Percentiles rank a stretch among this genome's conserved stretches.
Evolutionary conservation across 495 filamentous ascomycete genomes (phyloP).

Genomic region (Neurospora hispaniola): DNA sequence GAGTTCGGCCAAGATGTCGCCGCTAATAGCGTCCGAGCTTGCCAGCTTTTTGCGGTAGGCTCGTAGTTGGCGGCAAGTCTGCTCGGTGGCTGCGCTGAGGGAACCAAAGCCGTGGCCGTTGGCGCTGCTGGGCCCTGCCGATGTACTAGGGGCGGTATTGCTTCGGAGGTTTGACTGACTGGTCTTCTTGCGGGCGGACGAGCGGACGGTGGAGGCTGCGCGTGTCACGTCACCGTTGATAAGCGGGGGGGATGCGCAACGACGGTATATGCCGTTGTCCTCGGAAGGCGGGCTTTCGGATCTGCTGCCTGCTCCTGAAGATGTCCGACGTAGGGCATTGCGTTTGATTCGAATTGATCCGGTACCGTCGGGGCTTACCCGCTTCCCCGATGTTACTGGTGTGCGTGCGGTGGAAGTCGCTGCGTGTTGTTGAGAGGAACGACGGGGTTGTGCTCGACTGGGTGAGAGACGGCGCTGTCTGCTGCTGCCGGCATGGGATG

Average conservation of each 20-base stretch:
- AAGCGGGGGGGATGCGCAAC: conserved; percentile 36
- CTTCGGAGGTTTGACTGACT: conserved; percentile 8
- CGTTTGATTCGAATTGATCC: conserved; percentile 16
- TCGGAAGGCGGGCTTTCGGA: conserved; percentile 37
- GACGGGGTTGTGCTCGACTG: conserved; percentile 27
- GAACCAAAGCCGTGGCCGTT: conserved; percentile 44
- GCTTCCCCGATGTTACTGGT: neutral
- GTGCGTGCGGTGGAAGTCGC: conserved; percentile 21
- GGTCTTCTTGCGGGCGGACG: conserved; percentile 21
- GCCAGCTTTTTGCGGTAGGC: conserved; percentile 75
- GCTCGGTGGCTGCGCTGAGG: conserved; percentile 66
- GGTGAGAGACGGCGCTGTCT: conserved; percentile 54
- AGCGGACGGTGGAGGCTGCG: neutral
- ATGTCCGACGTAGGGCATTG: conserved; percentile 30
- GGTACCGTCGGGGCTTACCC: neutral
- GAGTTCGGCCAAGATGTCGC: conserved; percentile 59
- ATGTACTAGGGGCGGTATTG: neutral
- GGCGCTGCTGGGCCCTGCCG: neutral
- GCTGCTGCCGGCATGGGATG: conserved; percentile 41
- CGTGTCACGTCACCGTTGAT: conserved; percentile 36
- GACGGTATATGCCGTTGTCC: conserved; percentile 48
- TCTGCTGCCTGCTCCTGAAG: conserved; percentile 24
- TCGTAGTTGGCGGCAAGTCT: conserved; percentile 66
- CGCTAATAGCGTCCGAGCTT: conserved; percentile 49
- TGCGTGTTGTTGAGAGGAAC: conserved; percentile 21